Conservation (phyloP, 768 basidiomycete species). For the Leucosporidium creatinivorum region DNA sequence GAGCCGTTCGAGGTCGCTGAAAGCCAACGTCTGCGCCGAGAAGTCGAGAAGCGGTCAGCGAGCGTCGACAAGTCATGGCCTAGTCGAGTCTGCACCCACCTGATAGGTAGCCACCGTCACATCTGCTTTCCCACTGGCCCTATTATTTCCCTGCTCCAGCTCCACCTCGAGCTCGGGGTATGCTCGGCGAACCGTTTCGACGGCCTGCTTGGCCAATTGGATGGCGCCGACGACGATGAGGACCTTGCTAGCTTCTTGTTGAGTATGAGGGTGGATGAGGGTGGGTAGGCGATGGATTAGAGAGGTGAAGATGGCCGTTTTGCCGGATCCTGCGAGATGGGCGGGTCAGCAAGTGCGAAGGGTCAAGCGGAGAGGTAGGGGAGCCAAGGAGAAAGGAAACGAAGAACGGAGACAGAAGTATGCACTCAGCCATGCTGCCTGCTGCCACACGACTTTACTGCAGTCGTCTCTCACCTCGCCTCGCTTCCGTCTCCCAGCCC, state of each 20-base stretch:
- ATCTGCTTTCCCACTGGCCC: slow-evolving; percentile 72
- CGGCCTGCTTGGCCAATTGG: slow-evolving; percentile 82
- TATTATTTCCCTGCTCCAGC: slow-evolving; percentile 82
- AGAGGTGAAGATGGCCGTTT: background rate
- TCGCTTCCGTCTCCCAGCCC: too few species aligned
- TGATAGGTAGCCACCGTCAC: slow-evolving; percentile 86
- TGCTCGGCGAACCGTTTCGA: slow-evolving; percentile 57
- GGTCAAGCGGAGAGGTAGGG: too few species aligned
- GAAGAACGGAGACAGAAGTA: too few species aligned
- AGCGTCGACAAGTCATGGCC: background rate
- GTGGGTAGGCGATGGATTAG: background rate
- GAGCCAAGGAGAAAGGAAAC: too few species aligned
- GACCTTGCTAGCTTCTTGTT: slow-evolving; percentile 40
- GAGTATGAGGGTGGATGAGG: background rate
- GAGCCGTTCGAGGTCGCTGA: slow-evolving; percentile 3
- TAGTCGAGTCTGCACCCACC: background rate
- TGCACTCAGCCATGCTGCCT: too few species aligned
- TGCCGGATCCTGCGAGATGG: too few species aligned
- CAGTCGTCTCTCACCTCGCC: too few species aligned
- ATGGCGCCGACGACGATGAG: slow-evolving; percentile 82
- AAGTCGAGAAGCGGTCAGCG: background rate
- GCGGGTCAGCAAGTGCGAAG: too few species aligned
- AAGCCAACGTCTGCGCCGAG: slow-evolving; percentile 5
- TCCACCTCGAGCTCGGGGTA: slow-evolving; percentile 74
- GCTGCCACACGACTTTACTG: too few species aligned